phyloP scores from a whole-genome alignment of 1,284 basidiomycete genomes.

The Ustilago nuda region DNA sequence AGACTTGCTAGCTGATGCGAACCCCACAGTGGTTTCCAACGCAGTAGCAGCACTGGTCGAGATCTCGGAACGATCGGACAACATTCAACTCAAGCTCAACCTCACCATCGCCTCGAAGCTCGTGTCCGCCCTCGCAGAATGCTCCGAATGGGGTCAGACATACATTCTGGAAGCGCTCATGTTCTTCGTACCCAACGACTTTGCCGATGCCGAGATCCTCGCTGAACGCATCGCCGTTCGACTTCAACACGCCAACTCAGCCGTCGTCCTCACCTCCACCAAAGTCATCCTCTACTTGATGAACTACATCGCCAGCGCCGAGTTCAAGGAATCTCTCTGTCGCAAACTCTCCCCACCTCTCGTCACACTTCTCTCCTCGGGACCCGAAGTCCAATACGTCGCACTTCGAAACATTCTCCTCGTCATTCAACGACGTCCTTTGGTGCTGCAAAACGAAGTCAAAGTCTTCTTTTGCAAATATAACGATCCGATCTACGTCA shows the following conservation, averaged over 20 bases:
- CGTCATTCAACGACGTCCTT: constrained; percentile 91
- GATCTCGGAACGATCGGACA: constrained; percentile 88
- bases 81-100: constrained; percentile 84
- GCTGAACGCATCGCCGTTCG: constrained; percentile 92
- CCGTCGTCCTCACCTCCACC: constrained; percentile 91
- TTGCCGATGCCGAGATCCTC: constrained; percentile 90
- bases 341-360: constrained; percentile 94
- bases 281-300: constrained; percentile 95
- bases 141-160: constrained; percentile 98
- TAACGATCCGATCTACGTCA: constrained; percentile 99
- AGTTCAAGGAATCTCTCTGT: constrained; percentile 87
- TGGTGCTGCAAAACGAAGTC: constrained; percentile 94
- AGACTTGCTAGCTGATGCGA: constrained; percentile 88
- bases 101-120: constrained; percentile 84
- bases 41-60: constrained; percentile 93
- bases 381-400: constrained; percentile 98
- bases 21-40: constrained; percentile 93
- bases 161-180: constrained; percentile 95
- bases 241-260: constrained; percentile 92
- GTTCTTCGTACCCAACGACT: constrained; percentile 88
- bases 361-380: constrained; percentile 79
- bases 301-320: constrained; percentile 97
- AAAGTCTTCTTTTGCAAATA: constrained; percentile 99
- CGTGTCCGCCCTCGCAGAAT: constrained; percentile 84
- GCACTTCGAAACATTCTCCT: constrained; percentile 95